Conservation (phyloP, 2,329 filamentous ascomycete genomes). For the Elsinoe australis region DNA sequence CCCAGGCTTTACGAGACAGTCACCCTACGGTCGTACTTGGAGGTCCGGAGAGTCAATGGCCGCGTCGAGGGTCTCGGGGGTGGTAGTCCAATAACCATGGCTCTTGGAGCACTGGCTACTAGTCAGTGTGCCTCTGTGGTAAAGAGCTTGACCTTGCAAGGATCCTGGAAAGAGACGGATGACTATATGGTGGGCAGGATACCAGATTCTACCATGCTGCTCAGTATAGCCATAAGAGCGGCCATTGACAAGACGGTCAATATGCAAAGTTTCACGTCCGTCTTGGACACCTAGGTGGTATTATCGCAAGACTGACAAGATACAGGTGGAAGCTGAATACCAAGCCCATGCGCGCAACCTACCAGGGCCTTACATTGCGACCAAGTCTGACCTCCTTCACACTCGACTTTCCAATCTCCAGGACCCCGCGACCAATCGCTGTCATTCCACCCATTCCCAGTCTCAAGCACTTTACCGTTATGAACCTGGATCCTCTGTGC, state of each 20-base stretch:
- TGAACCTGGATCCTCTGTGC: slow-evolving; percentile 56
- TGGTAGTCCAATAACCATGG: slow-evolving; percentile 57
- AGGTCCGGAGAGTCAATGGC: slow-evolving; percentile 51
- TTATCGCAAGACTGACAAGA: background rate
- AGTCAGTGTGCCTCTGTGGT: slow-evolving; percentile 48
- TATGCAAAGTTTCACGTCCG: slow-evolving; percentile 46
- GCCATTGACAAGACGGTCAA: slow-evolving; percentile 52
- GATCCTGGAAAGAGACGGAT: slow-evolving; percentile 52
- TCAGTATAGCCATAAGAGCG: slow-evolving; percentile 53
- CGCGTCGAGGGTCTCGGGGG: slow-evolving; percentile 54
- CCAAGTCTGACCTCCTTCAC: slow-evolving; percentile 47
- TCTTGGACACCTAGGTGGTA: too few species aligned
- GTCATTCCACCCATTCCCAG: slow-evolving; percentile 51
- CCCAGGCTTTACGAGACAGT: slow-evolving; percentile 53
- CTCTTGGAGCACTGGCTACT: slow-evolving; percentile 54
- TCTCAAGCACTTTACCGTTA: slow-evolving; percentile 46
- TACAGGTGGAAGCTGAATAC: slow-evolving; percentile 53
- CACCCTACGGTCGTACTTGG: slow-evolving; percentile 50
- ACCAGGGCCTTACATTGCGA: slow-evolving; percentile 47
- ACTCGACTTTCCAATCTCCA: slow-evolving; percentile 48
- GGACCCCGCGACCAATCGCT: slow-evolving; percentile 50
- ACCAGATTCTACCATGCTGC: slow-evolving; percentile 57
- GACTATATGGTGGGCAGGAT: slow-evolving; percentile 53
- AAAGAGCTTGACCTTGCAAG: slow-evolving; percentile 44
- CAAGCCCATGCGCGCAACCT: slow-evolving; percentile 52